Base-by-base conservation (phyloP, 345 rosid species). In the Pelargonium nanum region DNA sequence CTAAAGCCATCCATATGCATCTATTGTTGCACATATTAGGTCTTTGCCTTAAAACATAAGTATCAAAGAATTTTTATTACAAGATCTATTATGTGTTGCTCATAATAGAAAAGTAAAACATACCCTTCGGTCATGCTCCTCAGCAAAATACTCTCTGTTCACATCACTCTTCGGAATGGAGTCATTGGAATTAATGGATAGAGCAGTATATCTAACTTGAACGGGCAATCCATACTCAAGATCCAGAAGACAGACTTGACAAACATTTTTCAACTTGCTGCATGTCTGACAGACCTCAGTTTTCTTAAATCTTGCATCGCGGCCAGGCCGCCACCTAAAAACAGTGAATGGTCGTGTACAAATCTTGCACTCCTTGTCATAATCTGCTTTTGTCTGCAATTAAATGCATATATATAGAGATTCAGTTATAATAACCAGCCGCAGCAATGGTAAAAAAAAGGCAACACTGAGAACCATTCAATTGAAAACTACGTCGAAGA, bases 201-300 rank as follows among this genome's bases (percentile, higher is more conserved):
- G 83, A 55, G 96, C 90, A 19, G 96, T 83, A 68, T 88, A 95
- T 60, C 96, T 83, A 75, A 82, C 96, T 72, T 91, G 96, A 73
- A 91, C 98, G 0, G 96, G 96, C 81, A 91, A 77, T 32, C 98
- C 95, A 58, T 93, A 93, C 72, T 93, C 97, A 20, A 89, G 89
- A 73, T 93, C 99, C 77, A 93, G 58, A 64, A 93, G 96, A 70
- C 97, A 93, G 53, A 93, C 99, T 85, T 93, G 97, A 60, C 99
- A 91, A n/a, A 85, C 96, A 70, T 91, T 91, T 73, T 91, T 88
- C 72, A 91, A 69, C 78, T 91, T 91, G 61, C 96, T 84, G 62
- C 98, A 91, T 15, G 98, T 91, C 71, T 91, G 98, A 74, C 98
- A 88, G 72, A 88, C 65, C 75, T 91, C 98, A 0, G 87, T 76